phyloP scores from a whole-genome alignment of 495 filamentous ascomycete genomes.

The Penicillium soppii region DNA sequence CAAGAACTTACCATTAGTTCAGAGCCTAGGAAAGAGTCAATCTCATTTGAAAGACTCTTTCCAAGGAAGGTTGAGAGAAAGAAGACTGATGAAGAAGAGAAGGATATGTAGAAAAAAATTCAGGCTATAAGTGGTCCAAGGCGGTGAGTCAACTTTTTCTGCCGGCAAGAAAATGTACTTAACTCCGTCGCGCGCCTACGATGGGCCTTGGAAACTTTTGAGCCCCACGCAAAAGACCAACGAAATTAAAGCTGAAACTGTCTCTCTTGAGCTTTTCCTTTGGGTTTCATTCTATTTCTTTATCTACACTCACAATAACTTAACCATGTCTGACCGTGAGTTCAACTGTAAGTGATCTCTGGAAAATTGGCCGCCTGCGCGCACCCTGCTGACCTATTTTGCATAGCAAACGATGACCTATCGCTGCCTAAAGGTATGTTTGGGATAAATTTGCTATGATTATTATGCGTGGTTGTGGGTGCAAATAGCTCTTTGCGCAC shows the following conservation, averaged over 20 bases:
- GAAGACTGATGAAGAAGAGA: constrained; percentile 8
- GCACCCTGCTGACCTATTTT: constrained; percentile 23
- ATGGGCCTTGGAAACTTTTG: constrained; percentile 8
- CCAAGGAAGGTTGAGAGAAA: constrained; percentile 9
- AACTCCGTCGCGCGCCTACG: constrained; percentile 15
- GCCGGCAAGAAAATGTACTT: constrained; percentile 23
- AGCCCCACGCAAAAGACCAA: constrained; percentile 19
- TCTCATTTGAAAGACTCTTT: constrained; percentile 11
- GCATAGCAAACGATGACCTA: constrained; percentile 80
- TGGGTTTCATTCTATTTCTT: constrained; percentile 1
- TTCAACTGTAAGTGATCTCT: constrained; percentile 64
- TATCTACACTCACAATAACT: neutral
- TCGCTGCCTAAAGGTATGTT: constrained; percentile 86
- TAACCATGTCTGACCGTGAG: constrained; percentile 84
- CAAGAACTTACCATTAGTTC: constrained; percentile 41
- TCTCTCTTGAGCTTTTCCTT: neutral
- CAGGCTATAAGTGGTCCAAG: neutral
- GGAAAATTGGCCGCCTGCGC: constrained; percentile 18
- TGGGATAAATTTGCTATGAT: neutral
- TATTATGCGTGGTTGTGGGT: neutral
- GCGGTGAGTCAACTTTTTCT: constrained; percentile 5
- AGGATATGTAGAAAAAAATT: constrained; percentile 5
- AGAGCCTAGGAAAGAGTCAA: constrained; percentile 6
- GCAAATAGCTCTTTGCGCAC: neutral
- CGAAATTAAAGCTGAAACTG: constrained; percentile 7